Conservation (phyloP, 345 rosid genomes). For the Eucalyptus pumila region DNA sequence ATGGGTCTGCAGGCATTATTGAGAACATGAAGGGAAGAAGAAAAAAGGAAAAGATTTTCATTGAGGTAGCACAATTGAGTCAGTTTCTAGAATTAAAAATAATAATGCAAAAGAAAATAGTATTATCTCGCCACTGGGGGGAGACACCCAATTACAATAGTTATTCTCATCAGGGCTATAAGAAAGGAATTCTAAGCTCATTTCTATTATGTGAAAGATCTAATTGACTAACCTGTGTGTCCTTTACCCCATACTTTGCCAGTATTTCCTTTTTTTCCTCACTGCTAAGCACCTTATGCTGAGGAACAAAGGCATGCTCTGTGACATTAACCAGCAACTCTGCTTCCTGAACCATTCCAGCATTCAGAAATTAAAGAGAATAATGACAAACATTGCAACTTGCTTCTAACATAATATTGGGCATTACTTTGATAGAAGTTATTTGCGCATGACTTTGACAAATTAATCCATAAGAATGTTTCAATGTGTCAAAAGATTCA, state of each 20-base stretch:
- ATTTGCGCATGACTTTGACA: not conserved
- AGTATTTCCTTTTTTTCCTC: slow-evolving; percentile 43
- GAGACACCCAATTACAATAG: not conserved
- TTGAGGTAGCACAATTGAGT: not conserved
- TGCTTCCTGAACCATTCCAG: slow-evolving; percentile 24
- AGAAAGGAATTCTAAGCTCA: not conserved
- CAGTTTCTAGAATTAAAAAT: not conserved
- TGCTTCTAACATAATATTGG: not conserved
- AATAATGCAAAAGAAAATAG: not conserved
- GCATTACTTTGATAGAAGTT: not conserved
- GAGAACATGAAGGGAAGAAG: not conserved
- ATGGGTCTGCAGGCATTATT: not conserved
- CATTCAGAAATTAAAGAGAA: not conserved
- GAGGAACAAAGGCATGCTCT: slow-evolving; percentile 35
- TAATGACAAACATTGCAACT: not conserved
- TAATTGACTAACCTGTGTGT: slow-evolving; percentile 26
- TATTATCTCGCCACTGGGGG: not conserved
- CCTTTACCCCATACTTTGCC: slow-evolving; percentile 33
- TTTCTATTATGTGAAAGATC: not conserved
- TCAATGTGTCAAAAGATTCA: not conserved
- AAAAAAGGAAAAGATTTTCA: not conserved
- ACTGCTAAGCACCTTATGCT: slow-evolving; percentile 28
- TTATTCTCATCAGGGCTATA: not conserved
- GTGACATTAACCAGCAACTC: slow-evolving; percentile 39
- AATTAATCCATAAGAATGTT: not conserved